Base-by-base conservation (phyloP, 2,329 filamentous ascomycete genomes). In the Talaromyces rugulosus region DNA sequence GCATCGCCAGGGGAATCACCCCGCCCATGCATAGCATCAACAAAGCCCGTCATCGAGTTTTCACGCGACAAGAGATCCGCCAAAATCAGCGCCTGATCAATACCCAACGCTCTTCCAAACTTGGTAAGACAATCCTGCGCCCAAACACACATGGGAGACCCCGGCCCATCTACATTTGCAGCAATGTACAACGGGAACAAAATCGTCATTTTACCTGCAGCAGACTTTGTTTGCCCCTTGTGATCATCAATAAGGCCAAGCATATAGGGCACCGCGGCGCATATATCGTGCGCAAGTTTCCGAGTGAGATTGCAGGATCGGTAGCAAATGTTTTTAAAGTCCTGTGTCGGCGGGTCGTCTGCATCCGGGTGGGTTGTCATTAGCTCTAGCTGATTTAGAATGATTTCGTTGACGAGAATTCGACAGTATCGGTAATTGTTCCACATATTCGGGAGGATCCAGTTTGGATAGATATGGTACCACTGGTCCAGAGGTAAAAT, bases 391-490 rank as follows among this genome's bases (percentile, higher is more conserved):
- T 67, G 71, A n/a, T 65, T 68, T 3, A 75, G 71, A 12, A 87
- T 78, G 51, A 79, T 75, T 64, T 85, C 79, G 67, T 79, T 82
- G 16, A 80, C 69, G 12, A 87, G 71, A 28, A 86, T 81, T 18
- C 83, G 81, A 5, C 80, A 79, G 78, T 83, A 85, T 30, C 86
- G 83, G 66, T 83, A 86, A 66, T 87, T 81, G 63, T 83, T 85
- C 83, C 83, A 87, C 51, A 83, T 77, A 28, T 82, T 79, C 8
- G 81, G 82, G 18, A 80, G 74, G 77, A 81, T 85, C 60, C 85
- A 79, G 64, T 83, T 80, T 16, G 72, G 71, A 66, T 88, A 88
- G 23, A 79, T 70, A 67, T 88, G 84, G 67, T 85, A 87, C 58
- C 78, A 76, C 11, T 80, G 78, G 23, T 47, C 23, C 4, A 85